phyloP scores from a whole-genome alignment of 306 rosid genomes.

The Macrotyloma uniflorum region DNA sequence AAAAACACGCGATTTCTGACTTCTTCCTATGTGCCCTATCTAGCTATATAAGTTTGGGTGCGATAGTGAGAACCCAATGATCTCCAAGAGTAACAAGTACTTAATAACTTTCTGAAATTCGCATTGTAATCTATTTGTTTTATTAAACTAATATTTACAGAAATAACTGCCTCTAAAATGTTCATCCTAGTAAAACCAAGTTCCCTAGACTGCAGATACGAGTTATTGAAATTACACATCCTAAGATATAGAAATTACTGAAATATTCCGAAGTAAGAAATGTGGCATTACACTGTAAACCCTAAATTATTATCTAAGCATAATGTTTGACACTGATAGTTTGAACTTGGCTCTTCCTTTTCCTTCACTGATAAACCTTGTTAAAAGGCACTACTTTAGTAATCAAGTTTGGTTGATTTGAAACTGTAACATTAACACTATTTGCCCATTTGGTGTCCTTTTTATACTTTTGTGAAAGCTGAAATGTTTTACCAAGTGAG shows the following conservation, averaged over 20 bases:
- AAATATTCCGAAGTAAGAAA: no score
- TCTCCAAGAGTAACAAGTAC: neutral
- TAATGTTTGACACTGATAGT: neutral
- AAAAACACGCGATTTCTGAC: neutral
- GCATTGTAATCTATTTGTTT: neutral
- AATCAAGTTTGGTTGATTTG: neutral
- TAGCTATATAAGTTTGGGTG: neutral
- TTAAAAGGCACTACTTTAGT: neutral
- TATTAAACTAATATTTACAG: no score
- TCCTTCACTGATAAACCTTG: neutral
- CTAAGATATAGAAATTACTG: no score
- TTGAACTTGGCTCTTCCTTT: neutral
- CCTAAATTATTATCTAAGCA: no score
- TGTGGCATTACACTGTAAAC: no score
- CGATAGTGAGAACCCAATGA: neutral
- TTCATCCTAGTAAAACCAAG: no score
- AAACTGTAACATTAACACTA: neutral
- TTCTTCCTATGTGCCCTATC: neutral
- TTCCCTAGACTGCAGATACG: no score
- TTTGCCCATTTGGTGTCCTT: neutral
- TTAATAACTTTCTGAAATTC: neutral
- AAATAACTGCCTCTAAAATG: no score
- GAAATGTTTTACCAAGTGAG: constrained; percentile 8
- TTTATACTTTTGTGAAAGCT: neutral
- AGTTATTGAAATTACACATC: no score